Base-by-base conservation (phyloP, 1,139 yeast genomes). In the Diutina rugosa region DNA sequence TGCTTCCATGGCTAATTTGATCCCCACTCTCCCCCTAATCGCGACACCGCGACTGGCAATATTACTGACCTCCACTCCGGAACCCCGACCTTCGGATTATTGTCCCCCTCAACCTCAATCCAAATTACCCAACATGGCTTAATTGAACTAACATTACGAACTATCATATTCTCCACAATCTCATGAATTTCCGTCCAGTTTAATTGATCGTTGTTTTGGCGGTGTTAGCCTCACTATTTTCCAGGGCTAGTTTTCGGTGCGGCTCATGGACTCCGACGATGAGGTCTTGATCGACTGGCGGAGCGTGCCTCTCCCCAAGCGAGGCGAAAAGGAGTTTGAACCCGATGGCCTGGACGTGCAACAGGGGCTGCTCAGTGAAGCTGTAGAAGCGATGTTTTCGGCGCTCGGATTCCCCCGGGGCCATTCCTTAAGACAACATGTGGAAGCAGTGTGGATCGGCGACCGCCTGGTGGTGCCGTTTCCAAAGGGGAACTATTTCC, bases 261-360 rank as follows among this genome's bases (percentile, higher is more conserved):
- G 41, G 41, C 41, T 35, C n/a, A 62, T 57, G 18, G 57, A 56
- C 18, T 63, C 61, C 18, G 57, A 58, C 8, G 86, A 83, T 53
- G 95, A 87, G 59, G 86, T 81, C 57, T 72, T 78, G 28, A 90
- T 81, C 60, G 95, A 89, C 65, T 87, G 95, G 93, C 72, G 82
- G 47, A 65, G 70, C 49, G 66, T 82, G 46, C 53, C 63, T 9
- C 60, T 67, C 2, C 69, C 70, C 46, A 65, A 63, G 56, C 69
- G 93, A 60, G 97, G 97, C 2, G 93, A 84, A 59, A 91, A 91
- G 67, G 97, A 89, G 61, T 87, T 84, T 62, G 96, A 84, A 59
- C 97, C 96, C 0, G 93, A 86, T 67, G 90, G 91, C 0, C 85
- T 95, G 0, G 65, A 68, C 3, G 72, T 78, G 29, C 97, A 91